Conservation (phyloP, 345 rosid genomes). For the Eucalyptus cloeziana region DNA sequence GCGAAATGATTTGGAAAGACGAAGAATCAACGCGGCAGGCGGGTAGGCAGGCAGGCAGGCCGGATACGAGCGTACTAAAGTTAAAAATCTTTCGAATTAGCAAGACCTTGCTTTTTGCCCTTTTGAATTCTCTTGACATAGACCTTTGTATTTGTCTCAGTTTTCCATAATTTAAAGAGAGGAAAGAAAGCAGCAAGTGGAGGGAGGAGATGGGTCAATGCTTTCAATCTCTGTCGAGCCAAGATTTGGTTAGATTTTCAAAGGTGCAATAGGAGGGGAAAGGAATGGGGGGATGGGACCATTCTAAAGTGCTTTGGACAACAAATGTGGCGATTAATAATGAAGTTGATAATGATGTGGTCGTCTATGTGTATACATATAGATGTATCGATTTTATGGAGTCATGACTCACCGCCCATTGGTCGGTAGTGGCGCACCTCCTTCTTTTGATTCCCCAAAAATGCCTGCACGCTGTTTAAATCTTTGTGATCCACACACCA, state of each 20-base stretch:
- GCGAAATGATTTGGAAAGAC: background rate
- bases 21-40: background rate
- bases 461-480: background rate
- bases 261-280: background rate
- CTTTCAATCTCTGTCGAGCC: background rate
- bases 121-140: background rate
- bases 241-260: background rate
- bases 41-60: background rate
- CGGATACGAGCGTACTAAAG: background rate
- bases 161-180: background rate
- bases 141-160: background rate
- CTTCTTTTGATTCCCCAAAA: background rate
- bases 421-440: conserved; percentile 2
- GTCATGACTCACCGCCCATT: background rate
- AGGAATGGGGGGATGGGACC: background rate
- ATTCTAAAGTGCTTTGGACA: background rate
- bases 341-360: background rate
- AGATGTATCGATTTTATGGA: background rate
- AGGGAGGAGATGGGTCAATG: background rate
- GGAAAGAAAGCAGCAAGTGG: background rate
- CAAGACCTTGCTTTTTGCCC: background rate
- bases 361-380: background rate
- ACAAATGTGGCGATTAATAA: background rate
- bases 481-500: background rate
- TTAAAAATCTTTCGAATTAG: background rate